Base-by-base conservation (phyloP, 805 yeast genomes). In the Wickerhamomyces bisporus region DNA sequence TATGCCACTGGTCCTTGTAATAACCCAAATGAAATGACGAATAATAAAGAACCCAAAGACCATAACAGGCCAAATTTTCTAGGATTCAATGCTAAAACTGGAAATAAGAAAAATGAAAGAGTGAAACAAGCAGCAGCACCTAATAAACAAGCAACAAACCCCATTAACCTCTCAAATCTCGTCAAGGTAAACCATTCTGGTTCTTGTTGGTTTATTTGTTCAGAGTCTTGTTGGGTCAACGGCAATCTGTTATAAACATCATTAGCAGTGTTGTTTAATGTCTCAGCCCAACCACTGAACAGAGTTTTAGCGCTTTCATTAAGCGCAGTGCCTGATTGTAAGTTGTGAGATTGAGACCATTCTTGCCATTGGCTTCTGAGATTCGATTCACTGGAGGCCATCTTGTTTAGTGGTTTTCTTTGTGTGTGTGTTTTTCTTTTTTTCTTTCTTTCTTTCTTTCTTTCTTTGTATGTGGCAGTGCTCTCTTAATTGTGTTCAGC, bases 1-100 rank as follows among this genome's bases (percentile, higher is more conserved):
- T 87, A 93, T 26, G 81, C 79, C n/a, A 77, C 70, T 0, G 97
- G 97, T 0, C 98, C 98, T 65, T 88, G 96, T 17, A 91, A 64
- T 15, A 87, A 77, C 2, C 96, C 97, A 63, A 93, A 93, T 26
- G 96, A 86, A 6, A 86, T 57, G 15, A 93, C 86, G 61, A 93
- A 91, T 32, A 93, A 62, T 12, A 93, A 55, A 2, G 95, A 84
- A 0, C 98, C 98, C 62, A 91, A 66, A 2, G 96, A 79, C 98
- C 98, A 93, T 25, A 83, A 56, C 48, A 80, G 65, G 11, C 95
- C 97, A 57, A 93, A 91, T 60, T 93, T 93, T 34, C 95, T 71
- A 13, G 98, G 98, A 49, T 85, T 81, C 35, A 88, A 64, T 2
- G 95, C 89, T 46, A 93, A 66, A 13, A 91, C 88, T 0, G 98